phyloP scores from a whole-genome alignment of 768 basidiomycete genomes.

The Tulasnella sp. region DNA sequence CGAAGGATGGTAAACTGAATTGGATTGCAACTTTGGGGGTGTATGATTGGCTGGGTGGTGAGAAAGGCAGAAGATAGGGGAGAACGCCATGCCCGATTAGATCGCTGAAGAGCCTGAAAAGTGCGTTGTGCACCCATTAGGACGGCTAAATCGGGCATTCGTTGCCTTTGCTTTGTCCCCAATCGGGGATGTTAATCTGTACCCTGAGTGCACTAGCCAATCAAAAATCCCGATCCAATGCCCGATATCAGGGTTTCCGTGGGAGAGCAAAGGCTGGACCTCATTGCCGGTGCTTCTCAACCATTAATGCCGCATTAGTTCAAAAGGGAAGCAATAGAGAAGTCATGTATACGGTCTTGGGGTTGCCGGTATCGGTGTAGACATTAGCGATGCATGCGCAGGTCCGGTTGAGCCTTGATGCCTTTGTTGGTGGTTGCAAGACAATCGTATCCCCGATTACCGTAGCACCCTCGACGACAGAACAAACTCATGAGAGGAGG shows the following conservation, averaged over 20 bases:
- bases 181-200: neutral
- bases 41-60: neutral
- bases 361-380: neutral
- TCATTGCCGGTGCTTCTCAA: neutral
- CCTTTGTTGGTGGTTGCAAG: neutral
- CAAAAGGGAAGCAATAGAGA: neutral
- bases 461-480: neutral
- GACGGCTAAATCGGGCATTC: neutral
- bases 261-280: neutral
- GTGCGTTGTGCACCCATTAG: neutral
- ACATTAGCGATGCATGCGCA: neutral
- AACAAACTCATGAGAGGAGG: neutral
- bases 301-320: neutral
- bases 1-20: neutral
- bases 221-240: neutral
- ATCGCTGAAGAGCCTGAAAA: neutral
- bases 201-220: neutral
- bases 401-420: neutral
- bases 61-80: neutral
- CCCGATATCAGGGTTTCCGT: neutral
- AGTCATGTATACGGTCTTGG: neutral
- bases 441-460: neutral
- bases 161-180: neutral
- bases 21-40: neutral
- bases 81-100: neutral